phyloP scores from a whole-genome alignment of 2,329 filamentous ascomycete species.

The Cordyceps militaris region DNA sequence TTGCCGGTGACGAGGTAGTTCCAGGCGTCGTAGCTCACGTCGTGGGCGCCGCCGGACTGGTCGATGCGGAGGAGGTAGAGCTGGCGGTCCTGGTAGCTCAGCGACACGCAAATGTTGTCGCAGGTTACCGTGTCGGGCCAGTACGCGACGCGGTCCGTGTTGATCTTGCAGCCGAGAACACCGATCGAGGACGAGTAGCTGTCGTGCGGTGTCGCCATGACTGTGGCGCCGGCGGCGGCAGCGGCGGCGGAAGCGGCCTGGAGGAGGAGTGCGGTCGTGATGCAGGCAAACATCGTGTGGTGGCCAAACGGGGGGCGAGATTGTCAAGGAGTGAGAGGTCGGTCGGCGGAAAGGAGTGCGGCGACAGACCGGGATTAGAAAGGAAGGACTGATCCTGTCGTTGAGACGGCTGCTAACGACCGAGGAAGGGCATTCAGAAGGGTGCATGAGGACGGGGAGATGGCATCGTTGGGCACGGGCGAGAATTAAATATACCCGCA shows the following conservation, averaged over 20 bases:
- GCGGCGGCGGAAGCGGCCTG: neutral
- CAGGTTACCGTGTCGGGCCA: conserved; percentile 41
- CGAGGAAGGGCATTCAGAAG: neutral
- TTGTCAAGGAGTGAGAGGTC: neutral
- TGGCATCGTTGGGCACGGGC: neutral
- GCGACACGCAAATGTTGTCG: conserved; percentile 37
- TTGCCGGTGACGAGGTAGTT: conserved; percentile 42
- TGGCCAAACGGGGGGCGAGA: neutral
- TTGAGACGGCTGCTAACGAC: conserved; percentile 1
- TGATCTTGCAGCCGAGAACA: conserved; percentile 44
- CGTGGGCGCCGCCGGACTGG: conserved; percentile 34
- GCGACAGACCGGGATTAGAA: neutral
- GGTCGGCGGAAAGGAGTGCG: neutral
- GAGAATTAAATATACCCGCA: neutral
- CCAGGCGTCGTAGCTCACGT: conserved; percentile 47
- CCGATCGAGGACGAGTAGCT: conserved; percentile 42
- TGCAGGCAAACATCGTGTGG: neutral
- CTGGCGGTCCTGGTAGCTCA: conserved; percentile 18
- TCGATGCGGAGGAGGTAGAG: conserved; percentile 21
- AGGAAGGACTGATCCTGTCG: conserved; percentile 4
- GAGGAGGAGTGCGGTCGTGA: neutral
- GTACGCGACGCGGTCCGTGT: conserved; percentile 47
- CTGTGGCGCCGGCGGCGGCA: conserved; percentile 12
- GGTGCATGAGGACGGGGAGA: neutral
- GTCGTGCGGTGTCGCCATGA: conserved; percentile 39